phyloP scores from a whole-genome alignment of 352 stramenopile species.

The Phytopythium delawarense region DNA sequence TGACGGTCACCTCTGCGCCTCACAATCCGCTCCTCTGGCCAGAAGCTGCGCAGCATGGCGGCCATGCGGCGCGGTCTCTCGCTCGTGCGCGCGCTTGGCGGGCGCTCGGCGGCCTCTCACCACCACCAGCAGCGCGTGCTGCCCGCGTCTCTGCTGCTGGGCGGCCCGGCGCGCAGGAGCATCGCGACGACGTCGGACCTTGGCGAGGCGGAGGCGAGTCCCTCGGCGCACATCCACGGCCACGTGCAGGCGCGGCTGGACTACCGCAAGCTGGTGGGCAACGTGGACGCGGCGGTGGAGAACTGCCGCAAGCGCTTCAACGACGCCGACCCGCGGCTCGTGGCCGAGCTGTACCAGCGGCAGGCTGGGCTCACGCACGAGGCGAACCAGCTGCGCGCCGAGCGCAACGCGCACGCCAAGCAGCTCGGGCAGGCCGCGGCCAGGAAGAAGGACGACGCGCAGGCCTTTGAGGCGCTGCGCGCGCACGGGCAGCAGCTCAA shows the following conservation, averaged over 20 bases:
- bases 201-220: slow-evolving; percentile 9
- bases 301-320: slow-evolving; percentile 69
- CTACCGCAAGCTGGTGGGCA: slow-evolving; percentile 64
- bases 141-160: neutral
- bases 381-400: slow-evolving; percentile 53
- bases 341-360: slow-evolving; percentile 61
- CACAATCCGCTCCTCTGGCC: neutral
- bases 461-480: slow-evolving; percentile 38
- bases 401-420: slow-evolving; percentile 67
- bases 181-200: slow-evolving; percentile 3
- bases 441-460: slow-evolving; percentile 24
- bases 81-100: neutral
- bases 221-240: slow-evolving; percentile 38
- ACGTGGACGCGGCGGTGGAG: slow-evolving; percentile 43
- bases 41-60: neutral
- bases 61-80: neutral
- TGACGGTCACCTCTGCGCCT: neutral
- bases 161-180: neutral
- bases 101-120: neutral
- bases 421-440: slow-evolving; percentile 38
- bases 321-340: slow-evolving; percentile 55
- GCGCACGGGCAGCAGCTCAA: slow-evolving; percentile 52
- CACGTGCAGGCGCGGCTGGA: slow-evolving; percentile 71
- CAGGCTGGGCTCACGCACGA: slow-evolving; percentile 48
- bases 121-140: neutral